Evolutionary conservation across 305 asterid species (phyloP).

Genomic region (Solanum hybrid): DNA sequence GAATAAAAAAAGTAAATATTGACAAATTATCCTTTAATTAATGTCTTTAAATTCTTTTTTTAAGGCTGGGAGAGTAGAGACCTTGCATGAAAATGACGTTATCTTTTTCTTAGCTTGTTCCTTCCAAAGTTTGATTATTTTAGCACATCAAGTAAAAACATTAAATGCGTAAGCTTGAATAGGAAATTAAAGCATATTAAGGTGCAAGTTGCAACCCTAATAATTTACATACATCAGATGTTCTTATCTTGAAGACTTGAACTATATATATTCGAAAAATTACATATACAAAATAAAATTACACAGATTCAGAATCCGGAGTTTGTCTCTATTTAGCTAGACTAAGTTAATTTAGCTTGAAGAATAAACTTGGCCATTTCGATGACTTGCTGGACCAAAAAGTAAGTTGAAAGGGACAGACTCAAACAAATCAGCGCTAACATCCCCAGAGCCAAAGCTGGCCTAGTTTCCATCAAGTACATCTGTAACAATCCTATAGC

Average conservation of each 20-base stretch:
- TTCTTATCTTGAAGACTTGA: background rate
- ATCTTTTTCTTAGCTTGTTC: background rate
- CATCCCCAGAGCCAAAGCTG: conserved; percentile 52
- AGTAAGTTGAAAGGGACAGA: conserved; percentile 34
- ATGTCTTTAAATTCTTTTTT: background rate
- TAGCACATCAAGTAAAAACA: background rate
- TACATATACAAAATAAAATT: background rate
- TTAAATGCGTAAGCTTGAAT: background rate
- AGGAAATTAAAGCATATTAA: background rate
- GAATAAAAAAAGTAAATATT: background rate
- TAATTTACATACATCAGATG: background rate
- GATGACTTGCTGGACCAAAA: conserved; percentile 15
- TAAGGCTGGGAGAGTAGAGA: background rate
- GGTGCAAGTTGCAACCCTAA: background rate
- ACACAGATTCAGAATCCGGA: background rate
- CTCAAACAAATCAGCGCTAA: conserved; percentile 28
- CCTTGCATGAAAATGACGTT: background rate
- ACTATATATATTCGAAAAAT: background rate
- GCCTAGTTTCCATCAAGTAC: conserved; percentile 51
- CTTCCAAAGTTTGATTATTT: background rate
- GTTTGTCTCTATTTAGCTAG: background rate
- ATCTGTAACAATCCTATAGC: conserved; percentile 35
- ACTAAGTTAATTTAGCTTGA: background rate
- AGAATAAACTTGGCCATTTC: conserved; percentile 26
- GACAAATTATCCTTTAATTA: background rate